Conservation (phyloP, 805 yeast species). For the Candida boleticola region DNA sequence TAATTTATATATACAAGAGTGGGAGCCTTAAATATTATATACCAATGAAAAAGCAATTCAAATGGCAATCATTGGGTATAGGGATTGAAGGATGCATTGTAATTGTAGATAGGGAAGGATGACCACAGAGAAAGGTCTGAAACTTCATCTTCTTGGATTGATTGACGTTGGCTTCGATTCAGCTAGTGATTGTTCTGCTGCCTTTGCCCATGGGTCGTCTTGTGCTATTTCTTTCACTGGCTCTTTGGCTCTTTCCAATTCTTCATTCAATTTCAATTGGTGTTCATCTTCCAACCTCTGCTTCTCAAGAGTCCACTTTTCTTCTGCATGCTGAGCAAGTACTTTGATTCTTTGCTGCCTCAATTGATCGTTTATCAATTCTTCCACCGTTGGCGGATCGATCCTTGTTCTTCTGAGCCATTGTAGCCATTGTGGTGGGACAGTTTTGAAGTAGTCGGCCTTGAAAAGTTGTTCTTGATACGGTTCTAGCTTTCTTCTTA, state of each 20-base stretch:
- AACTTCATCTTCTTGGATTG: constrained; percentile 32
- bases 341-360: constrained; percentile 54
- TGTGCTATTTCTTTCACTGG: background rate
- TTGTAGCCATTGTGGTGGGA: constrained; percentile 74
- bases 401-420: constrained; percentile 71
- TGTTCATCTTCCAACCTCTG: constrained; percentile 31
- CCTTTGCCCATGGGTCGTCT: constrained; percentile 7
- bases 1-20: constrained; percentile 1
- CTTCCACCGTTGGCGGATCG: constrained; percentile 60
- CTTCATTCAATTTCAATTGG: constrained; percentile 26
- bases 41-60: constrained; percentile 7
- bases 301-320: constrained; percentile 39
- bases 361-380: constrained; percentile 54
- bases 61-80: constrained; percentile 6
- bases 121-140: no score
- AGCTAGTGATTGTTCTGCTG: constrained; percentile 28
- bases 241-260: constrained; percentile 25
- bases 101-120: no score
- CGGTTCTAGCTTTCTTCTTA: constrained; percentile 67
- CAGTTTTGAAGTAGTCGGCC: constrained; percentile 57
- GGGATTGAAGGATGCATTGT: no score
- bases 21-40: background rate
- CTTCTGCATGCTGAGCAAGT: constrained; percentile 47
- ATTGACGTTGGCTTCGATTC: constrained; percentile 30
- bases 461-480: constrained; percentile 43